Evolutionary conservation across 2,329 filamentous ascomycete genomes (phyloP).

Genomic region (Polychaeton citri): DNA sequence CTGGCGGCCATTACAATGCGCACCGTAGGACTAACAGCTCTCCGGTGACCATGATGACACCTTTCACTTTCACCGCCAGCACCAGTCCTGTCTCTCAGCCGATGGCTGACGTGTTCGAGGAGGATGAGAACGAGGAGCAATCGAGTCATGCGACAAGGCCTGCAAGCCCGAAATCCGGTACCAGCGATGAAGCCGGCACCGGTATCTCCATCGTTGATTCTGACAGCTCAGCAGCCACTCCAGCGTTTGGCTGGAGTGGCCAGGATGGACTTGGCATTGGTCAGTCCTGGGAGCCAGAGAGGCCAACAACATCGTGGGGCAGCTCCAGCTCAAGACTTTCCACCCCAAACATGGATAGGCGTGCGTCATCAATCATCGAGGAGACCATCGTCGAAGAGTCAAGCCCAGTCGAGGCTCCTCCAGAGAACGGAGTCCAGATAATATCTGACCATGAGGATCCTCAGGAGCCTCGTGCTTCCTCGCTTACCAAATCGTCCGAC

Average conservation of each 20-base stretch:
- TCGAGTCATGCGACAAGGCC: constrained; percentile 14
- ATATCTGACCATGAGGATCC: constrained; percentile 31
- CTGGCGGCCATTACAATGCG: constrained; percentile 50
- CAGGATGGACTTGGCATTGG: constrained; percentile 11
- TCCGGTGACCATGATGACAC: constrained; percentile 50
- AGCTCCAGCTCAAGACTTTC: constrained; percentile 9
- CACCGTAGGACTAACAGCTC: constrained; percentile 70
- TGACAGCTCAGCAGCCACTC: constrained; percentile 6
- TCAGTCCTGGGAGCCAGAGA: constrained; percentile 11
- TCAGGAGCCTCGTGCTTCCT: constrained; percentile 36
- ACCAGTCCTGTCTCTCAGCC: constrained; percentile 30
- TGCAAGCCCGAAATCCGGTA: constrained; percentile 3
- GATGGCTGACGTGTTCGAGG: constrained; percentile 80
- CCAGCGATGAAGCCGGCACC: constrained; percentile 10
- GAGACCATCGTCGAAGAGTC: constrained; percentile 22
- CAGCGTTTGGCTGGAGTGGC: constrained; percentile 1
- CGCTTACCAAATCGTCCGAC: constrained; percentile 36
- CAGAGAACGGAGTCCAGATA: constrained; percentile 26
- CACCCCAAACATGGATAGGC: constrained; percentile 12
- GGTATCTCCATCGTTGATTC: constrained; percentile 20
- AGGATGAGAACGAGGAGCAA: constrained; percentile 56
- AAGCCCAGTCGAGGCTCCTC: constrained; percentile 23
- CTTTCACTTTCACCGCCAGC: constrained; percentile 44
- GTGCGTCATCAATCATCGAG: constrained; percentile 19
- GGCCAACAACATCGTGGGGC: constrained; percentile 8